Conservation (phyloP, 441 rosid genomes). For the Viola pubescens region DNA sequence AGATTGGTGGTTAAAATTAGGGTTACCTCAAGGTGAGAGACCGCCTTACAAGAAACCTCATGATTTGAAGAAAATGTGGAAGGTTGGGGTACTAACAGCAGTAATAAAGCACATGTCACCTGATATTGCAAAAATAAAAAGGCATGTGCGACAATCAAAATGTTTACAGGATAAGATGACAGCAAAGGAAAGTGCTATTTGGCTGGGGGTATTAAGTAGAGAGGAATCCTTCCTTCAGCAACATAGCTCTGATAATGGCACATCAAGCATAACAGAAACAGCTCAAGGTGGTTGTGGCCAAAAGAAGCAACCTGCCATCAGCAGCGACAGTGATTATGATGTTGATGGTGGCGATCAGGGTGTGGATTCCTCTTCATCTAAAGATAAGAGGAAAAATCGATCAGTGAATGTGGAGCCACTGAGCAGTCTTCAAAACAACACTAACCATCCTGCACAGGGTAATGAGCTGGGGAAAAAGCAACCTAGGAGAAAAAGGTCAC, state of each 20-base stretch:
- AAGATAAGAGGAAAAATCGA: slow-evolving; percentile 44
- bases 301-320: slow-evolving; percentile 41
- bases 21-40: slow-evolving; percentile 48
- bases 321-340: slow-evolving; percentile 78
- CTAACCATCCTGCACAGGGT: slow-evolving; percentile 19
- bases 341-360: slow-evolving; percentile 63
- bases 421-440: slow-evolving; percentile 14
- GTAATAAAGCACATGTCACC: slow-evolving; percentile 97
- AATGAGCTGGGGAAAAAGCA: slow-evolving; percentile 34
- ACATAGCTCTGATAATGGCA: slow-evolving; percentile 80
- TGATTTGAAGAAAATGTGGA: slow-evolving; percentile 97
- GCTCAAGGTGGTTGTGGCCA: slow-evolving; percentile 32
- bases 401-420: slow-evolving; percentile 27
- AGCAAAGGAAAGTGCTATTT: slow-evolving; percentile 73
- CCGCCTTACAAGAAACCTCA: slow-evolving; percentile 93
- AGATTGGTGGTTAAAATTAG: slow-evolving; percentile 85
- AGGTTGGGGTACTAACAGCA: slow-evolving; percentile 89
- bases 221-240: slow-evolving; percentile 71
- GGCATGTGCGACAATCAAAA: slow-evolving; percentile 84
- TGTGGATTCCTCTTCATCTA: slow-evolving; percentile 67
- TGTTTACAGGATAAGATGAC: slow-evolving; percentile 56
- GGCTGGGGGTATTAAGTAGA: slow-evolving; percentile 82
- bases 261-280: slow-evolving; percentile 69
- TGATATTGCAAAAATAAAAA: slow-evolving; percentile 85
- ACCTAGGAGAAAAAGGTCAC: slow-evolving; percentile 40